Percentiles rank a stretch among this genome's conserved stretches.
Evolutionary conservation across 2,329 filamentous ascomycete species (phyloP).

Genomic region (Sporothrix mexicana): DNA sequence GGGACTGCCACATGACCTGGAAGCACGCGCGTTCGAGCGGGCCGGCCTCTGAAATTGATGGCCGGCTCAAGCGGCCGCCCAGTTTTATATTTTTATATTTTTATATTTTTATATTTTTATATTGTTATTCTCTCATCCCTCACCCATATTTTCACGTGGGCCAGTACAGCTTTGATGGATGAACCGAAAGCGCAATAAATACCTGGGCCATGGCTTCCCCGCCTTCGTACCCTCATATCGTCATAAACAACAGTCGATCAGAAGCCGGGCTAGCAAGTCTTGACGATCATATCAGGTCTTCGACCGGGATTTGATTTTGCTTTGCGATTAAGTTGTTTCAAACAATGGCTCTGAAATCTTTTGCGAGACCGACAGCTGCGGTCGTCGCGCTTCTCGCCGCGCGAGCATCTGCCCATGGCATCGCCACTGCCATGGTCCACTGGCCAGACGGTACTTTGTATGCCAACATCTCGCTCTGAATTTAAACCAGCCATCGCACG

Average conservation of each 20-base stretch:
- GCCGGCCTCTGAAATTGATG: not conserved
- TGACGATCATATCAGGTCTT: not conserved
- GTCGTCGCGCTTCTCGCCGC: constrained; percentile 36
- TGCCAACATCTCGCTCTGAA: too few species aligned
- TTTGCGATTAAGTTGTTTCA: too few species aligned
- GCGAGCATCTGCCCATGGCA: constrained; percentile 40
- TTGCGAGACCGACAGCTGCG: constrained; percentile 22
- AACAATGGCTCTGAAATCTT: too few species aligned
- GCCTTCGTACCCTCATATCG: not conserved
- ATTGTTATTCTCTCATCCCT: not conserved
- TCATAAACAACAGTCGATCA: not conserved
- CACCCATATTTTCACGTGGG: not conserved
- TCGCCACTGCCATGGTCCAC: constrained; percentile 42
- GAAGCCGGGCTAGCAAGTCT: not conserved
- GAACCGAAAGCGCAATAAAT: not conserved
- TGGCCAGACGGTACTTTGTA: constrained; percentile 42
- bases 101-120: not conserved
- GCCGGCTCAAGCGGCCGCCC: not conserved
- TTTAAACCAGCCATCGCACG: not conserved
- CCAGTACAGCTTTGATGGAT: too few species aligned
- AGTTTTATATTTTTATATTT: not conserved
- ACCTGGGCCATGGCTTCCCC: not conserved
- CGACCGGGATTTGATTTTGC: not conserved
- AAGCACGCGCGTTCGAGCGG: not conserved
- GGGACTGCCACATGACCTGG: not conserved